Base-by-base conservation (phyloP, 2,329 filamentous ascomycete genomes). In the Aspergillus vadensis region DNA sequence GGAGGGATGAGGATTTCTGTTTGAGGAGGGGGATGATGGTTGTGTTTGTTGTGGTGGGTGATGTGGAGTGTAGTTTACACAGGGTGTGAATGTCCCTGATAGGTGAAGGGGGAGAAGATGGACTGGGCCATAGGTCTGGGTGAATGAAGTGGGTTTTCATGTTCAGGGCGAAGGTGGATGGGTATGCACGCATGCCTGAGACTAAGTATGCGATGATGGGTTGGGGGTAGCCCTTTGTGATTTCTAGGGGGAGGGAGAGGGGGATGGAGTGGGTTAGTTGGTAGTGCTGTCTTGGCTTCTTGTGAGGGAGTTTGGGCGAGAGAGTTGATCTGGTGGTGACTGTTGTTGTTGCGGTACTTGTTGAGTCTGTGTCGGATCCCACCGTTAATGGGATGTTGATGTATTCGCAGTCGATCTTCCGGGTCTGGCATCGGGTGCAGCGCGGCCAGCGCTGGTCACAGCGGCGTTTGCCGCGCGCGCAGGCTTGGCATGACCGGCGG, bases 401-500 rank as follows among this genome's bases (percentile, higher is more conserved):
- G 21, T 73, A 73, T 47, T 70, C 63, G 50, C 71, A 72, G 50
- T 60, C 55, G 23, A 65, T 54, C 3, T 63, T 61, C 51, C 63
- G 65, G 14, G 55, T 57, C n/a, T 59, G 36, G 57, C 71, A 73
- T 27, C 71, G 57, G 56, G 56, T 66, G 57, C 71, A 73, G 9
- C 59, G 61, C 12, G 71, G 71, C 49, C 55, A 67, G 6, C 58
- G 63, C 49, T 66, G 68, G 50, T 72, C 71, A 41, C 71, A 73
- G 15, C 71, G 68, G 9, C 71, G 67, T 58, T 72, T 72, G 36
- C 63, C 65, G 25, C 66, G 67, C 7, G 65, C 63, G 56, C 71
- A 73, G 30, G 67, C 63, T 62, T 69, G 65, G 48, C 71, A 73
- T 36, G 69, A 71, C 52, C 71, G 64, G 52, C 69, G 70, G 17